Base-by-base conservation (phyloP, 1,139 yeast species). In the Debaryomyces coudertii region DNA sequence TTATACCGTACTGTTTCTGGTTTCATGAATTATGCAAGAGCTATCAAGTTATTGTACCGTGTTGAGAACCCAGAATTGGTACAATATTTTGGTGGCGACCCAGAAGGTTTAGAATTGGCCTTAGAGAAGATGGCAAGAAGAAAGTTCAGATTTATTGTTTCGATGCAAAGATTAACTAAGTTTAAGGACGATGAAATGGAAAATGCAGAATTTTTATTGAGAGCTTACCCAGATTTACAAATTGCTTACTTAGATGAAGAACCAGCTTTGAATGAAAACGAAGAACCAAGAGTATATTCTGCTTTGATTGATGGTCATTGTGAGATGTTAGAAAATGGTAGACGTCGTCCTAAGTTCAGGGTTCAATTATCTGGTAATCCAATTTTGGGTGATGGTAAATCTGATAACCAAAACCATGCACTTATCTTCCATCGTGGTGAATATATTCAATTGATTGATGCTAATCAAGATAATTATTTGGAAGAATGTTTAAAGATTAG, bases 21-120 rank as follows among this genome's bases (percentile, higher is more conserved):
- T 68, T 93, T 93, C 78, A 93, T 93, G 99, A 93, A 93, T 74
- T 93, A 93, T 68, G 95, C 98, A 24, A 88, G 98, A 77, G 99
- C 99, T 48, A 92, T 93, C 66, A 93, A 93, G 73, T 82, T 93
- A 68, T 82, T 93, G 58, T 93, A 93, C 80, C 90, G 99, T 76
- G 99, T 93, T 63, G 99, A 93, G 74, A 93, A 93, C 74, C 99
- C 99, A 46, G 99, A 93, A 73, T 90, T 95, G 66, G 99, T 93
- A 49, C 96, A 90, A 76, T 87, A 89, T 85, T 90, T 89, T 68
- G 99, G 98, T 60, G 99, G 99, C 58, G 95, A 93, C 68, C 96
- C 98, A 50, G 99, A 93, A 67, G 85, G 85, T 48, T 78, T 93
- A 61, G 99, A 93, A 76, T 83, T 92, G 67, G 99, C 96, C 68